phyloP scores from a whole-genome alignment of 2,329 filamentous ascomycete species.

The Nothophoma quercina region DNA sequence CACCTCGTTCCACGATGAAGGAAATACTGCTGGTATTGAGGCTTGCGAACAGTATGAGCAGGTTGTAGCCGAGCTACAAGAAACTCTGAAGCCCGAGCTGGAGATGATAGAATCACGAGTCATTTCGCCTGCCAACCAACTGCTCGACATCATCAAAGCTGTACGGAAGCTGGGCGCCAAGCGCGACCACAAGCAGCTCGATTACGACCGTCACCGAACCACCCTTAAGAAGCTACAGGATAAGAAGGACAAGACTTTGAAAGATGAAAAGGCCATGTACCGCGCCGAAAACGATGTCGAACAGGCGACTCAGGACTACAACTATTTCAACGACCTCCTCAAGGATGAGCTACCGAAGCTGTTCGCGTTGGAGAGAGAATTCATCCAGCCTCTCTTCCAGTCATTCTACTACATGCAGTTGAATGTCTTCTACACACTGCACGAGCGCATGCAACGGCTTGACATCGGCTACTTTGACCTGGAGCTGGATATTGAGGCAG shows the following conservation, averaged over 20 bases:
- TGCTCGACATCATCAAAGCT: slow-evolving; percentile 92
- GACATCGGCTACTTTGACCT: slow-evolving; percentile 99
- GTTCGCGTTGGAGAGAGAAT: slow-evolving; percentile 87
- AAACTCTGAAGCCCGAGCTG: slow-evolving; percentile 86
- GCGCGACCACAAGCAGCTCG: slow-evolving; percentile 95
- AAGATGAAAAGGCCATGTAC: slow-evolving; percentile 97
- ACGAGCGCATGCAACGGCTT: slow-evolving; percentile 96
- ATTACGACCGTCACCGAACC: slow-evolving; percentile 87
- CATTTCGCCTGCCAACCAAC: slow-evolving; percentile 89
- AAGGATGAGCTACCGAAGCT: slow-evolving; percentile 95
- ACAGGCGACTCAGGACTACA: slow-evolving; percentile 91
- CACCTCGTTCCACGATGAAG: slow-evolving; percentile 78
- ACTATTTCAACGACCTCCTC: slow-evolving; percentile 96
- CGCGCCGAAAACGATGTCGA: slow-evolving; percentile 93
- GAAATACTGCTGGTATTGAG: slow-evolving; percentile 89
- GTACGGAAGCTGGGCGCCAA: slow-evolving; percentile 89
- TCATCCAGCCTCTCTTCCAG: slow-evolving; percentile 96
- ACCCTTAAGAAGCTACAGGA: slow-evolving; percentile 93
- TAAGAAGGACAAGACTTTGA: slow-evolving; percentile 94
- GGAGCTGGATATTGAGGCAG: slow-evolving; percentile 87
- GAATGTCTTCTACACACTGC: slow-evolving; percentile 98
- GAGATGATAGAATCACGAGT: slow-evolving; percentile 96
- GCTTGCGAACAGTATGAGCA: slow-evolving; percentile 96
- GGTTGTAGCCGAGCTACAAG: slow-evolving; percentile 88
- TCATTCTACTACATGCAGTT: slow-evolving; percentile 99